Percentiles rank a stretch among this genome's conserved stretches.
phyloP scores from a whole-genome alignment of 306 rosid genomes.

The barrel medic (Medicago truncatula) region MtrunA17r5.0-ANR NC_053049.1:49506001-49506500 shows the following conservation, averaged over 20 bases:
- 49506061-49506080: too few species aligned
- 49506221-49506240: conserved; percentile 13
- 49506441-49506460: conserved; percentile 6
- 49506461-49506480: conserved; percentile 15
- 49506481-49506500: conserved; percentile 19
- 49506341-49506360: conserved; percentile 96
- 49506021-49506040: conserved; percentile 18
- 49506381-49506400: conserved; percentile 93
- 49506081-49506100: too few species aligned
- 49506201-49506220: background rate
- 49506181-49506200: background rate
- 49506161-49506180: too few species aligned
- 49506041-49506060: too few species aligned
- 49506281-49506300: conserved; percentile 76
- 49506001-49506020: conserved; percentile 26
- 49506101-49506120: too few species aligned
- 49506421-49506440: conserved; percentile 69
- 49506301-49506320: conserved; percentile 90
- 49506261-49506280: conserved; percentile 31
- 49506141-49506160: too few species aligned
- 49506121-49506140: too few species aligned
- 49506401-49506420: conserved; percentile 91
- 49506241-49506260: conserved; percentile 25
- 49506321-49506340: conserved; percentile 85
- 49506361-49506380: conserved; percentile 97